A percentile compares a stretch with the other conserved stretches of the same genome.
These are phyloP conservation scores for Pseudopyricularia javanii DNA, from an alignment of 2,329 filamentous ascomycete genomes.

Conservation along the genomic window DNA sequence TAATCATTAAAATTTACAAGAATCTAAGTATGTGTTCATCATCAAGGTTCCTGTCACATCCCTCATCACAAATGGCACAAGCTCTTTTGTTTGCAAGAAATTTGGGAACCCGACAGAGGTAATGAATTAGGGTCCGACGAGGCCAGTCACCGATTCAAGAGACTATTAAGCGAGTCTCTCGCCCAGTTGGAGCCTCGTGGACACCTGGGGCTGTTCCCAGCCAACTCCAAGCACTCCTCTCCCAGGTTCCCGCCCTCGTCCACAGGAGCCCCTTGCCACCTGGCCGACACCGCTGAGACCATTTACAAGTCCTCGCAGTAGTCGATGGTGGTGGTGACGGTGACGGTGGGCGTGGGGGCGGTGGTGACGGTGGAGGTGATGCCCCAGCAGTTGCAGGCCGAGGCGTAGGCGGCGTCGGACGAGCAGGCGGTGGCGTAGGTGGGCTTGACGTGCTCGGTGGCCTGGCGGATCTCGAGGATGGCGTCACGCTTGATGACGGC, in stretches of 20 bases:
- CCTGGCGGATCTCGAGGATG: constrained; percentile 14
- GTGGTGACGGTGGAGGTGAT: constrained; percentile 25
- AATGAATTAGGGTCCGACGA: background rate
- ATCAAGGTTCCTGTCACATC: background rate
- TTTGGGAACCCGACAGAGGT: background rate
- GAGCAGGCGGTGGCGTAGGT: constrained; percentile 27
- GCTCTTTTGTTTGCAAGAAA: background rate
- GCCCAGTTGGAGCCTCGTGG: background rate
- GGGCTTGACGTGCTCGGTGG: constrained; percentile 18
- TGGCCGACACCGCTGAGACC: background rate
- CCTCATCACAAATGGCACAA: background rate
- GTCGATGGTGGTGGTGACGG: constrained; percentile 27
- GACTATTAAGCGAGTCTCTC: background rate
- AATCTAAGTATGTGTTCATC: background rate
- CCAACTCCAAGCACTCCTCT: constrained; percentile 2
- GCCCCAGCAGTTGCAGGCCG: constrained; percentile 32
- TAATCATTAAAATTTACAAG: background rate
- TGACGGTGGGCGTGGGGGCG: constrained; percentile 23
- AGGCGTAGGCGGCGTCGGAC: constrained; percentile 20
- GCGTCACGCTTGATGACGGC: constrained; percentile 15
- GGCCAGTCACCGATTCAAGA: background rate
- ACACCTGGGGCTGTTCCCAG: background rate
- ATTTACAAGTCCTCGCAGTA: constrained; percentile 23
- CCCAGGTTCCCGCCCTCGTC: background rate
- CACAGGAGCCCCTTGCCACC: background rate